Evolutionary conservation across 179 eudicot genomes (phyloP), one percentile per base, ranked within the genome.

Genomic region (Silene noctiflora): DNA sequence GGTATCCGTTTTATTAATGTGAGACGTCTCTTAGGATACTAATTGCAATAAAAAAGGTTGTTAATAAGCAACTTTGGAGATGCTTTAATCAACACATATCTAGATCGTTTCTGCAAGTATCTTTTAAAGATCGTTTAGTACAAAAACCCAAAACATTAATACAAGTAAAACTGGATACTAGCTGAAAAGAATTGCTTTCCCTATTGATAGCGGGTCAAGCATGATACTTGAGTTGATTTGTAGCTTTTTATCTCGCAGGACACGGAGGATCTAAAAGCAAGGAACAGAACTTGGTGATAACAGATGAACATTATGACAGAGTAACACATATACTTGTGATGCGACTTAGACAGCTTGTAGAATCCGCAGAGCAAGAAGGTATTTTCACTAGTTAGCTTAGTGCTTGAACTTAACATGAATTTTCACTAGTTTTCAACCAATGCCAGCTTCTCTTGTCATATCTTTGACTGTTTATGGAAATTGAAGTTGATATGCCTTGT

Each of bases 271-370:
- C 91, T 71, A 81, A 82, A 75, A 79, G 33, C 73, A 79, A 67
- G 79, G 92, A 83, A 60, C 88, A 91, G 86, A 91, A 92, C 77
- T 89, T 87, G 46, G 89, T 91, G 70, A 85, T 95, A 66, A 93
- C 83, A 10, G 97, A 95, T 79, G 99, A 95, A 77, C 85, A 92
- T 75, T 95, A 89, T 64, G 94, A 95, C 77, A 86, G 90, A 83
- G 97, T 95, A 31, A 91, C 99, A 22, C 93, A 89, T 74, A 91
- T 91, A 53, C 92, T 95, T 72, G 87, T 95, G 51, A 85, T 93
- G 92, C 91, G 90, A 14, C 92, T 95, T 33, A 86, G 99, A 82
- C 99, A 93, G 84, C 92, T 88, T 61, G 97, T 91, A 78, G 94
- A 90, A 60, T 79, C 87, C 56, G 86, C 86, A 25, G 74, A 25